A percentile compares a stretch with the other conserved stretches of the same genome.
Evolutionary conservation across 192 early-diverging fungal genomes (phyloP).

Genomic region (Coemansia erecta): DNA sequence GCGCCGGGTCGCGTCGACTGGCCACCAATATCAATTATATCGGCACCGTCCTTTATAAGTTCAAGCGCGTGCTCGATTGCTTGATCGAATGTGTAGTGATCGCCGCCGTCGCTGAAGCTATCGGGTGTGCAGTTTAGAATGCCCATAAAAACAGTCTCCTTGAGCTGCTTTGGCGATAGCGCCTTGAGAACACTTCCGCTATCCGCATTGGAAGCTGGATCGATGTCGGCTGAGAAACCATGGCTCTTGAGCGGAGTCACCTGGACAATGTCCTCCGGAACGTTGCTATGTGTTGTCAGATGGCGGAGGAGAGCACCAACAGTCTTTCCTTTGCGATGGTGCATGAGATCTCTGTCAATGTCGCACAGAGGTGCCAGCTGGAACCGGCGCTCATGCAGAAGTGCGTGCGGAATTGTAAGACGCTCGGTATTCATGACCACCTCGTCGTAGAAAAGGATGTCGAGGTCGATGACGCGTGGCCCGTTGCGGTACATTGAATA

Average conservation of each 20-base stretch:
- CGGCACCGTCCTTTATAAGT: constrained; percentile 75
- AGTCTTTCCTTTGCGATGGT: constrained; percentile 83
- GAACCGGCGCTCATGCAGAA: constrained; percentile 90
- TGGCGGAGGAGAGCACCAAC: constrained; percentile 61
- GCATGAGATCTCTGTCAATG: constrained; percentile 84
- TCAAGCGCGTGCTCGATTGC: constrained; percentile 66
- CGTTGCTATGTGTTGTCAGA: constrained; percentile 53
- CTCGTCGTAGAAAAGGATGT: constrained; percentile 92
- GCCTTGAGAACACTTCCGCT: constrained; percentile 57
- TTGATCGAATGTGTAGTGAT: constrained; percentile 57
- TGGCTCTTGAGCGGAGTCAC: constrained; percentile 48
- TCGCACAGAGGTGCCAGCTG: constrained; percentile 92
- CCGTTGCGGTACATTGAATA: constrained; percentile 71
- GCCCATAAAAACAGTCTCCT: constrained; percentile 87
- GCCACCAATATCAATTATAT: constrained; percentile 95
- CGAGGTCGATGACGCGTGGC: constrained; percentile 91
- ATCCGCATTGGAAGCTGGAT: constrained; percentile 14
- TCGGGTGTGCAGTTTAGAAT: constrained; percentile 97
- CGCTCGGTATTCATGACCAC: constrained; percentile 61
- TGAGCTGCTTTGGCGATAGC: constrained; percentile 35
- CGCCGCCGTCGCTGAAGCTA: constrained; percentile 93
- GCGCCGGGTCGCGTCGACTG: constrained; percentile 89
- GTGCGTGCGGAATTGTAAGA: constrained; percentile 86
- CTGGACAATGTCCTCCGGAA: constrained; percentile 49
- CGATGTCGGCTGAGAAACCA: constrained; percentile 15